Base-by-base conservation (phyloP, 768 basidiomycete species). In the Tulasnella sp. region DNA sequence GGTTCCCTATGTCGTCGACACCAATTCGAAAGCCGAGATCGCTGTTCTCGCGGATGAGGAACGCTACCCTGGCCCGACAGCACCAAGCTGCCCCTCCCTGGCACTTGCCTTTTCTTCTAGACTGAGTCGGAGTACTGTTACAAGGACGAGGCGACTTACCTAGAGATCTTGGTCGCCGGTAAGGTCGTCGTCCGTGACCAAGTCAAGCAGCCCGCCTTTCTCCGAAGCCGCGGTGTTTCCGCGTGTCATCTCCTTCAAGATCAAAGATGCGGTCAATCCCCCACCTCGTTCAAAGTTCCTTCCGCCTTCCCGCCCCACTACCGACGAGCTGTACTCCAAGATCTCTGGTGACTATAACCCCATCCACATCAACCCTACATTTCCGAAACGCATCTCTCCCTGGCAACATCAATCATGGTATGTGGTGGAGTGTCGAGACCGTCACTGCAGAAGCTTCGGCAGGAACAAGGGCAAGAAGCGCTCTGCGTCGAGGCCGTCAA, bases 341-440 rank as follows among this genome's bases (percentile, higher is more conserved):
- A n/a, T n/a, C n/a, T n/a, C n/a, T 94, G 95, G 96, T 59, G 97
- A 98, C 81, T 98, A 93, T 85, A 99, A 99, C 80, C 96, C 97
- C 34, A 99, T 99, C 76, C 97, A 99, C 80, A 84, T 96, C 80
- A 98, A 99, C 81, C 96, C 97, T 98, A 98, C 84, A 98, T 99
- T 83, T 88, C 97, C 26, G 90, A 94, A 79, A 90, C 74, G 95
- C 96, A 2, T 87, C 89, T 6, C 88, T 99, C 16, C 95, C 96
- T 29, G 90, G 92, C 17, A 99, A 97, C 11, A 98, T 99, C 78
- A 98, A 96, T 3, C 97, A 98, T 77, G 97, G 97, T 67, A 87
- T 98, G 82, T 98, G 94, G 93, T 89, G 93, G 1, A 94, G 92
- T 77, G 87, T 98, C 72, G 97, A 99, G 82, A 95, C 88, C 71